A percentile compares a stretch with the other conserved stretches of the same genome.
These are phyloP conservation scores for Chenopodium berlandieri DNA, from an alignment of 148 eudicot genomes.

Conservation along the genomic window DNA sequence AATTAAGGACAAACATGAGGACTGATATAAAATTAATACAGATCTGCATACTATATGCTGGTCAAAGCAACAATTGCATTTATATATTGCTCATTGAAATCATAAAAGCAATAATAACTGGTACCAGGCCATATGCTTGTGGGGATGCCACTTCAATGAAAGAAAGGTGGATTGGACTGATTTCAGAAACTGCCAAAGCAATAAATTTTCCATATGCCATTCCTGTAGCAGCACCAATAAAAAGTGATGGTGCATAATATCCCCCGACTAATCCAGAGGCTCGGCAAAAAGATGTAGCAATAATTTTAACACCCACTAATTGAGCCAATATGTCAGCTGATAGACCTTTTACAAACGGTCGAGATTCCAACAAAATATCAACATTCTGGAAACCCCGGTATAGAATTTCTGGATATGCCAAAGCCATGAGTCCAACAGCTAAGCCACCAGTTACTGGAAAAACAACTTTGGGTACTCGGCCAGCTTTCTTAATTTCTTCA, in stretches of 20 bases:
- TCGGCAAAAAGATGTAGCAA: constrained; percentile 80
- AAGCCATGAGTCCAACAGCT: constrained; percentile 74
- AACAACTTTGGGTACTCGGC: constrained; percentile 48
- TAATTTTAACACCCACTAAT: constrained; percentile 70
- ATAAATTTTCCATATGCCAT: constrained; percentile 87
- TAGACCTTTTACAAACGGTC: constrained; percentile 63
- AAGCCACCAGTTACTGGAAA: constrained; percentile 76
- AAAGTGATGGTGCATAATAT: constrained; percentile 90
- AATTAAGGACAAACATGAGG: not conserved
- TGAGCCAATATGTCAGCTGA: constrained; percentile 73
- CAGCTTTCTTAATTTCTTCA: constrained; percentile 45
- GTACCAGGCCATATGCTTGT: constrained; percentile 97
- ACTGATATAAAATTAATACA: not conserved
- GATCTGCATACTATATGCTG: not conserved
- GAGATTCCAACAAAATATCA: constrained; percentile 77
- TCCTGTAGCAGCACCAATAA: constrained; percentile 96
- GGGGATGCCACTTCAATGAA: constrained; percentile 88
- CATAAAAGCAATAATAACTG: not conserved
- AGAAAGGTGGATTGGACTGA: constrained; percentile 52
- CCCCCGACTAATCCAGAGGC: constrained; percentile 97
- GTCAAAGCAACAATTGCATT: not conserved
- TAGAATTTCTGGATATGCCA: constrained; percentile 90
- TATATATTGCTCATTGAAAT: not conserved
- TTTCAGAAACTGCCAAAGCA: constrained; percentile 47
- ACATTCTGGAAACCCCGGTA: constrained; percentile 98